Conservation (phyloP, 2,329 filamentous ascomycete species). For the Lachnum nothofagi region DNA sequence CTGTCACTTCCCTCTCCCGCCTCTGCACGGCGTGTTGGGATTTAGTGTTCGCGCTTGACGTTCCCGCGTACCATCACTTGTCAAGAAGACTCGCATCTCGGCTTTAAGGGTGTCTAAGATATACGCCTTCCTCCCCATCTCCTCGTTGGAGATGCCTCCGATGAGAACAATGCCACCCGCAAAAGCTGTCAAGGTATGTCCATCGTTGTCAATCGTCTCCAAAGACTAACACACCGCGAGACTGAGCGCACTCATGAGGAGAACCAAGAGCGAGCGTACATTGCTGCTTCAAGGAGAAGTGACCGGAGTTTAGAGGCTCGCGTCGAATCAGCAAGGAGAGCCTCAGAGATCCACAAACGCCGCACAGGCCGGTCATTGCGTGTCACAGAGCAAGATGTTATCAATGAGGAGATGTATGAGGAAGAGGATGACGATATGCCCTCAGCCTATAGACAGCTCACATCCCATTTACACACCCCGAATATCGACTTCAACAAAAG, state of each 20-base stretch:
- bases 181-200: conserved; percentile 12
- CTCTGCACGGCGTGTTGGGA: too few relatives aligned
- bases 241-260: conserved; percentile 74
- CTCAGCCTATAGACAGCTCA: conserved; percentile 59
- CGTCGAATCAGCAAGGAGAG: conserved; percentile 78
- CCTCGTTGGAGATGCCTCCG: conserved; percentile 6
- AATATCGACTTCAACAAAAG: conserved; percentile 23
- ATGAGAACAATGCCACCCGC: conserved; percentile 14
- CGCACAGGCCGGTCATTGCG: conserved; percentile 77
- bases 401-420: conserved; percentile 93
- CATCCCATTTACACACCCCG: conserved; percentile 46
- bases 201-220: not conserved
- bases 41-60: too few relatives aligned
- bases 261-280: conserved; percentile 84
- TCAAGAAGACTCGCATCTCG: too few relatives aligned
- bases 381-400: conserved; percentile 79
- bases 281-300: conserved; percentile 80
- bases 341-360: conserved; percentile 86
- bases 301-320: conserved; percentile 84
- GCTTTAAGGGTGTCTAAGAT: too few relatives aligned
- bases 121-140: too few relatives aligned
- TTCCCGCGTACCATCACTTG: too few relatives aligned
- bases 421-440: conserved; percentile 82
- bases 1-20: too few relatives aligned
- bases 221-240: conserved; percentile 37